These are phyloP conservation scores for Puccinia triticina DNA, from an alignment of 1,284 basidiomycete genomes.

Conservation along the genomic window DNA sequence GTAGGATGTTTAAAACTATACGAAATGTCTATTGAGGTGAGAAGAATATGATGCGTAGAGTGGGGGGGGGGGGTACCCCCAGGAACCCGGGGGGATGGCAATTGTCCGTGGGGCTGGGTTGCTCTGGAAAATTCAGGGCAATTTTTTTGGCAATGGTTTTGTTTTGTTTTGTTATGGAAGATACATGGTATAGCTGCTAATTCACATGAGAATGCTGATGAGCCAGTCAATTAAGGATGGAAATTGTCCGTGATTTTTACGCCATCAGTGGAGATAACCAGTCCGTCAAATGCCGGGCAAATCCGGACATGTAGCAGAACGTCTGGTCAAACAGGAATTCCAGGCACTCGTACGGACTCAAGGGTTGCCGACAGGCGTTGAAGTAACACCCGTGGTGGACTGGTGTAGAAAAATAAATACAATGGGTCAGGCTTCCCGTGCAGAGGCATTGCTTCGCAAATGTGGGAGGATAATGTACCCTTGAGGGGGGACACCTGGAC, in stretches of 20 bases:
- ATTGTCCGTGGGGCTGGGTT: no score
- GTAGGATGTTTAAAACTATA: no score
- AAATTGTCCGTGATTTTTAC: not conserved
- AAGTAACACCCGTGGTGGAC: slow-evolving; percentile 64
- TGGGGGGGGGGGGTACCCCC: no score
- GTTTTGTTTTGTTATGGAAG: no score
- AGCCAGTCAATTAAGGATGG: no score
- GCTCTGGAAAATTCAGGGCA: no score
- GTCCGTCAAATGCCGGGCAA: slow-evolving; percentile 22
- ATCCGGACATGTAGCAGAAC: slow-evolving; percentile 69
- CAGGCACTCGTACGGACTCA: slow-evolving; percentile 70
- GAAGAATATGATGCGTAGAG: no score
- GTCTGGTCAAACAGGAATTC: slow-evolving; percentile 72
- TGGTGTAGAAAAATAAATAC: slow-evolving; percentile 56
- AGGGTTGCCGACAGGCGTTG: slow-evolving; percentile 54
- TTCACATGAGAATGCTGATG: no score
- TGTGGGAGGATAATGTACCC: slow-evolving; percentile 61
- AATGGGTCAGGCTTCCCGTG: slow-evolving; percentile 56
- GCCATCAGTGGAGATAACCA: slow-evolving; percentile 19
- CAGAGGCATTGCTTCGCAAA: slow-evolving; percentile 57
- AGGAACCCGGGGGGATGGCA: no score
- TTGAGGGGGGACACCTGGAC: slow-evolving; percentile 70
- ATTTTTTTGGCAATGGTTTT: no score
- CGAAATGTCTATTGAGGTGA: no score
- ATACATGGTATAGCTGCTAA: no score